Evolutionary conservation across 2,329 filamentous ascomycete species (phyloP).

Genomic region (Pseudocercospora eumusae): DNA sequence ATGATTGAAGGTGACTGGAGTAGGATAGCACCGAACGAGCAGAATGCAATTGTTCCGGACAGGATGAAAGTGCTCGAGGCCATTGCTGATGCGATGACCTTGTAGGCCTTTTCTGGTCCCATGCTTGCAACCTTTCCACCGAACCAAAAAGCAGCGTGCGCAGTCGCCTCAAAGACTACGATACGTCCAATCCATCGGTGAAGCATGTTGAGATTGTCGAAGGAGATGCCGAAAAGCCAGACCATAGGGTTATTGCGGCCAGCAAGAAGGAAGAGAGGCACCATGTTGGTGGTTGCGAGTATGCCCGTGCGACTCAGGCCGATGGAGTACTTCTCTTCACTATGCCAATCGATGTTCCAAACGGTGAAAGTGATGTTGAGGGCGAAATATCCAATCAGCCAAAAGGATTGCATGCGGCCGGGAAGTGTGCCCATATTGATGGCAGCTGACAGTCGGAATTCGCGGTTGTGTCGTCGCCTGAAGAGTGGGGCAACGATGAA

Average conservation of each 20-base stretch:
- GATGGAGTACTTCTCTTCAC: constrained; percentile 70
- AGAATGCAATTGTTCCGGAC: constrained; percentile 63
- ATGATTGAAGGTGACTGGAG: constrained; percentile 70
- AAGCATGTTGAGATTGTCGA: constrained; percentile 79
- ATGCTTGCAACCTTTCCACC: constrained; percentile 45
- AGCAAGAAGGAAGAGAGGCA: constrained; percentile 72
- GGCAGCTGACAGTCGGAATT: constrained; percentile 53
- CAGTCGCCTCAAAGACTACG: constrained; percentile 67
- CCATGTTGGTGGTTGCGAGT: constrained; percentile 74
- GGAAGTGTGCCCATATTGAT: constrained; percentile 54
- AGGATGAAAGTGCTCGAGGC: constrained; percentile 53
- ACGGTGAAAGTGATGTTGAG: constrained; percentile 51
- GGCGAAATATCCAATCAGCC: constrained; percentile 52
- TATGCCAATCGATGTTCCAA: constrained; percentile 59
- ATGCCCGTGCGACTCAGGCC: constrained; percentile 70
- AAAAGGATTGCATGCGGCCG: constrained; percentile 51
- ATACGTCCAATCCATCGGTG: constrained; percentile 81
- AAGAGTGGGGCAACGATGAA: constrained; percentile 52
- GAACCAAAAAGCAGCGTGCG: constrained; percentile 65
- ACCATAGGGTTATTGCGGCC: constrained; percentile 79
- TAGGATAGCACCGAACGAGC: constrained; percentile 63
- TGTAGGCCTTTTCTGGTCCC: constrained; percentile 53
- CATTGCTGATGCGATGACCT: constrained; percentile 45
- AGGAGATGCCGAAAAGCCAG: constrained; percentile 69
- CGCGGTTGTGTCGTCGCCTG: constrained; percentile 52